phyloP scores from a whole-genome alignment of 78 protist genomes.

The Carpediemonas membranifera region DNA sequence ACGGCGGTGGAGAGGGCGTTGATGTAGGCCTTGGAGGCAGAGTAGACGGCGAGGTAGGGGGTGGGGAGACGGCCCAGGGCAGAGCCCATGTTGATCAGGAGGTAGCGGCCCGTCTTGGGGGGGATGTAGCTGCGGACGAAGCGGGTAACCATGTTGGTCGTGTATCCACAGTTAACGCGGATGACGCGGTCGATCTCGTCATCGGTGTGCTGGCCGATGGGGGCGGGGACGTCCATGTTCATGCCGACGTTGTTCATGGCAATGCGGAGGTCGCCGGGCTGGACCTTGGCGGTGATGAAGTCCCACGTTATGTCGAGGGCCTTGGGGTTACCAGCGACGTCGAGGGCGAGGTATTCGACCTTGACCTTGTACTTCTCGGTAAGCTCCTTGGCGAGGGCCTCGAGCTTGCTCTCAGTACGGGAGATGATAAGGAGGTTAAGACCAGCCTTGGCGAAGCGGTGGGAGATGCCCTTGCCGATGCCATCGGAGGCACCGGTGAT shows the following conservation, averaged over 20 bases:
- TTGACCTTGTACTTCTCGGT: neutral
- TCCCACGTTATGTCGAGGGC: neutral
- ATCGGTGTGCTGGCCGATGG: no score
- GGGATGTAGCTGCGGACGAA: constrained; percentile 1
- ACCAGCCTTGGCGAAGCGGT: constrained; percentile 44
- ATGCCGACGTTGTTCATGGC: constrained; percentile 58
- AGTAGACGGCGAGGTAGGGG: constrained; percentile 25
- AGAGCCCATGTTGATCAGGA: constrained; percentile 27
- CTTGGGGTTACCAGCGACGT: constrained; percentile 10
- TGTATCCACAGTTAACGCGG: constrained; percentile 2
- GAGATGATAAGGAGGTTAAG: constrained; percentile 41
- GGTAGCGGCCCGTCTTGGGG: constrained; percentile 13
- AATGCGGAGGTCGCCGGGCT: constrained; percentile 12
- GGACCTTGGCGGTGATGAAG: neutral
- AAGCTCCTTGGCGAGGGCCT: constrained; percentile 11
- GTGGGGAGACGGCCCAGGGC: constrained; percentile 3
- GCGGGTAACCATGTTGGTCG: constrained; percentile 7
- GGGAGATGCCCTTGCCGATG: constrained; percentile 52
- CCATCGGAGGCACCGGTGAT: constrained; percentile 69
- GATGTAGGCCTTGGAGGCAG: constrained; percentile 42
- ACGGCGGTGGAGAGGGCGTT: constrained; percentile 24
- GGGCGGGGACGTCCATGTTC: constrained; percentile 48
- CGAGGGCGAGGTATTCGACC: neutral
- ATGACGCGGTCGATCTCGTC: neutral
- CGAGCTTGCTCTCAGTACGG: constrained; percentile 36